These are phyloP conservation scores for Dovyalis caffra DNA, from an alignment of 345 rosid genomes.

Conservation along the genomic window DNA sequence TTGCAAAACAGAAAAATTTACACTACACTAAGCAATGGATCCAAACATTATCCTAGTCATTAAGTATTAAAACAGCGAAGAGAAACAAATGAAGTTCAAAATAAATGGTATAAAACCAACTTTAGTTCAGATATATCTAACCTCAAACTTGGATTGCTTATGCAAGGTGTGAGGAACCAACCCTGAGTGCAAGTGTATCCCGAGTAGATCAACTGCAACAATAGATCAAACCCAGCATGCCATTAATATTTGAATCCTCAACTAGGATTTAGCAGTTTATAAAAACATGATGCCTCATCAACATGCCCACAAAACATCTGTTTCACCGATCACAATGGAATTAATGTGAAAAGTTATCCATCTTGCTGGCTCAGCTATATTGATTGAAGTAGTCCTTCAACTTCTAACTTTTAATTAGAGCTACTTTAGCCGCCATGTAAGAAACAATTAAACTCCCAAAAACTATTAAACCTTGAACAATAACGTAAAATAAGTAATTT, in stretches of 20 bases:
- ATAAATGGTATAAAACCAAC: slow-evolving; percentile 1
- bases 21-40: not conserved
- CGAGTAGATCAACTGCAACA: slow-evolving; percentile 79
- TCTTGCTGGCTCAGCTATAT: not conserved
- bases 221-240: slow-evolving; percentile 17
- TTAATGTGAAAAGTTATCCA: not conserved
- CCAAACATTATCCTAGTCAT: not conserved
- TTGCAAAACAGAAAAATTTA: not conserved
- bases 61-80: not conserved
- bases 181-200: slow-evolving; percentile 93
- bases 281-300: not conserved
- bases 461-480: not conserved
- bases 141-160: slow-evolving; percentile 82
- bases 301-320: not conserved
- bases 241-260: slow-evolving; percentile 1
- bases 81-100: not conserved
- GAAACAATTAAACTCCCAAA: not conserved
- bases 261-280: not conserved
- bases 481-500: not conserved
- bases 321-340: not conserved
- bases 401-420: not conserved
- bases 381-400: not conserved
- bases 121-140: slow-evolving; percentile 28
- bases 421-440: not conserved
- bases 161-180: slow-evolving; percentile 96